Conservation (phyloP, 306 rosid species). For the Pyrus pyrifolia region DNA sequence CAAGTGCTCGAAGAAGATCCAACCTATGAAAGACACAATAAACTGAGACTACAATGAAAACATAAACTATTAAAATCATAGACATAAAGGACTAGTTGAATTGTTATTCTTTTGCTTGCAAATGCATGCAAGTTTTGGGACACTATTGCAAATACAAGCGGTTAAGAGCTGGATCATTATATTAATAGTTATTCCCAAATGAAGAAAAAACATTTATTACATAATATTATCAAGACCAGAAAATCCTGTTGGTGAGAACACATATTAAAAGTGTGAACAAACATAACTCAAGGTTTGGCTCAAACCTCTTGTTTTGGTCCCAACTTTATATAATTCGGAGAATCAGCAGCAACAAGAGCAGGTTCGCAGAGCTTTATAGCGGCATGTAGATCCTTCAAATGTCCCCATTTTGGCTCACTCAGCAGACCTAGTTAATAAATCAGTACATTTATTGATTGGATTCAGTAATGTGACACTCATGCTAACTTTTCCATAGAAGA, state of each 20-base stretch:
- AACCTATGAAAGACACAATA: neutral
- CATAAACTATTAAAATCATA: neutral
- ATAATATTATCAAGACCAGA: neutral
- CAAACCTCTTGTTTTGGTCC: constrained; percentile 95
- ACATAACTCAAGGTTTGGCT: constrained; percentile 4
- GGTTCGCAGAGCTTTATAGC: constrained; percentile 93
- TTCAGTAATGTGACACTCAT: neutral
- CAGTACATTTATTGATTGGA: neutral
- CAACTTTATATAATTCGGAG: constrained; percentile 66
- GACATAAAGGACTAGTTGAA: neutral
- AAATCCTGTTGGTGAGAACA: constrained; percentile 8
- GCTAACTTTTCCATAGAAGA: neutral
- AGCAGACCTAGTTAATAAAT: constrained; percentile 53
- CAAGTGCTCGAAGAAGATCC: neutral
- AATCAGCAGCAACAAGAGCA: constrained; percentile 72
- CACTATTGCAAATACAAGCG: neutral
- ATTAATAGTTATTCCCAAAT: neutral
- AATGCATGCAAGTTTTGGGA: neutral
- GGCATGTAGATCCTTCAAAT: constrained; percentile 88
- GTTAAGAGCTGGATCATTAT: neutral
- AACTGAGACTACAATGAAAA: neutral
- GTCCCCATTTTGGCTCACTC: constrained; percentile 96
- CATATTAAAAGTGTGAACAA: neutral
- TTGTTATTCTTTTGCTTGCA: neutral
- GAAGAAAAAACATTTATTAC: neutral